phyloP scores from a whole-genome alignment of 164 flowering plant species.

The Pachysandra terminalis region DNA sequence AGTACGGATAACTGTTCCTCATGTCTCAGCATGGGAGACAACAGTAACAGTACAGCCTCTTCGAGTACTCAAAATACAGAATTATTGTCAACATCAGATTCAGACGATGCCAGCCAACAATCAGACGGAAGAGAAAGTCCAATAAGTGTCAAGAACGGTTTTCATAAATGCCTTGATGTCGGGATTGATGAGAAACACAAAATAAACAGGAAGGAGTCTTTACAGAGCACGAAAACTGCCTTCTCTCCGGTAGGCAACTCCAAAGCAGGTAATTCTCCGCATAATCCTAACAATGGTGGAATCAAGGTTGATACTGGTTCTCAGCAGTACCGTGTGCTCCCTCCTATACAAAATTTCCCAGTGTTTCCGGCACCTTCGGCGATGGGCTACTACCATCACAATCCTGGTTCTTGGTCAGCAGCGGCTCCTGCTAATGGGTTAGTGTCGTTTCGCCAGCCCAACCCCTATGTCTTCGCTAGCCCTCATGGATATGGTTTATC shows the following conservation, averaged over 20 bases:
- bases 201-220: conserved; percentile 23
- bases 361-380: conserved; percentile 60
- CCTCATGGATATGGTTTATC: conserved; percentile 58
- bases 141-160: conserved; percentile 24
- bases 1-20: conserved; percentile 82
- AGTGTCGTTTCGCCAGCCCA: conserved; percentile 56
- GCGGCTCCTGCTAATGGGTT: conserved; percentile 62
- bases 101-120: conserved; percentile 69
- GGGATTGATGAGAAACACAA: conserved; percentile 27
- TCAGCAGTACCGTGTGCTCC: conserved; percentile 35
- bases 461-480: conserved; percentile 47
- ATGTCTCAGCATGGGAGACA: conserved; percentile 83
- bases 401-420: conserved; percentile 68
- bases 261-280: conserved; percentile 15
- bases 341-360: conserved; percentile 50
- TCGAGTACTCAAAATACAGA: conserved; percentile 58
- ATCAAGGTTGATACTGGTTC: conserved; percentile 27
- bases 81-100: conserved; percentile 68
- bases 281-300: conserved; percentile 28
- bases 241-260: conserved; percentile 17
- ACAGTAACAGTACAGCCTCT: conserved; percentile 50
- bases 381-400: conserved; percentile 80
- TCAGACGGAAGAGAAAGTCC: conserved; percentile 59
- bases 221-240: conserved; percentile 11
- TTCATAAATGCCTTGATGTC: conserved; percentile 25